Evolutionary conservation across 1,284 basidiomycete species (phyloP).

Genomic region (Rhodotorula sp.): DNA sequence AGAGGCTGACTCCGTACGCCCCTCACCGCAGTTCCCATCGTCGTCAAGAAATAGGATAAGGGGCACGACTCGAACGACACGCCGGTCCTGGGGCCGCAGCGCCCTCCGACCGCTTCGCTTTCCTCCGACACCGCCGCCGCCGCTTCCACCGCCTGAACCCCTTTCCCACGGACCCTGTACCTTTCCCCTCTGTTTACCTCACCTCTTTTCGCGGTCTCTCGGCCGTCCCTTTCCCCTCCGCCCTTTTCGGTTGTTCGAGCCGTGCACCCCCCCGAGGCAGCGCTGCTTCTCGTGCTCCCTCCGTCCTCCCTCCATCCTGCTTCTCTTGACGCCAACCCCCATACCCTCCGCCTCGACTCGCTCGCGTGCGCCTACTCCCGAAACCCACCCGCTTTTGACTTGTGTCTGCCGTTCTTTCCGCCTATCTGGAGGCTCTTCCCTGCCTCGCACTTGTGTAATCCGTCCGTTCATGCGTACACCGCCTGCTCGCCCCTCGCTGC

Average conservation of each 20-base stretch:
- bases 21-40: constrained; percentile 43
- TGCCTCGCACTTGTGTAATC: background rate
- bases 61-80: constrained; percentile 43
- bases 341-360: background rate
- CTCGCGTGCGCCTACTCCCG: background rate
- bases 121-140: background rate
- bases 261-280: constrained; percentile 12
- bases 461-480: background rate
- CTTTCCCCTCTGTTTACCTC: background rate
- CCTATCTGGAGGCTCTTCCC: background rate
- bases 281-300: background rate
- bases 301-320: background rate
- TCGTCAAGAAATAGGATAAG: constrained; percentile 47
- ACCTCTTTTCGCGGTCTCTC: background rate
- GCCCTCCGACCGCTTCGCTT: constrained; percentile 1
- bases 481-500: no score
- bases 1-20: no score
- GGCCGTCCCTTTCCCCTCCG: background rate
- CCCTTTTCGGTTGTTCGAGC: constrained; percentile 15
- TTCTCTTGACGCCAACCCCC: background rate
- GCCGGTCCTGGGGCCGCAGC: constrained; percentile 17
- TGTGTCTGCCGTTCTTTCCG: background rate
- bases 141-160: background rate
- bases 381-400: background rate
- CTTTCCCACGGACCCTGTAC: background rate